Evolutionary conservation across 495 filamentous ascomycete genomes (phyloP).

Genomic region (Neurospora africana): DNA sequence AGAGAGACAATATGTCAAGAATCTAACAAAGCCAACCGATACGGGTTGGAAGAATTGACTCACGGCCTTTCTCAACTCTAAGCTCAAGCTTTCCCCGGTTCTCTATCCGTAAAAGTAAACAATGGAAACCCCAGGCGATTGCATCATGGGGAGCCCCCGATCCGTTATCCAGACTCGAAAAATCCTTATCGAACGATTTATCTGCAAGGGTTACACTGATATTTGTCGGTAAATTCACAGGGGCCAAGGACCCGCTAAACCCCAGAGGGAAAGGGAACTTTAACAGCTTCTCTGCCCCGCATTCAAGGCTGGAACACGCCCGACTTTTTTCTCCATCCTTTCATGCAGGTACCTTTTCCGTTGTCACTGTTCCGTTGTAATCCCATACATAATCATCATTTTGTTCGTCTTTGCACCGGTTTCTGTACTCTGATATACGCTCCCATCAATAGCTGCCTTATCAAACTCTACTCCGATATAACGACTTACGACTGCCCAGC

Average conservation of each 20-base stretch:
- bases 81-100: not conserved
- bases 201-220: conserved; percentile 10
- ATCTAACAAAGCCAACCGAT: not conserved
- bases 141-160: conserved; percentile 1
- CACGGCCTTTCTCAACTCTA: not conserved
- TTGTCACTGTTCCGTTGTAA: not conserved
- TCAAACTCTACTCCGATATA: not conserved
- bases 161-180: not conserved
- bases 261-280: not conserved
- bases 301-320: conserved; percentile 14
- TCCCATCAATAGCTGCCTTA: not conserved
- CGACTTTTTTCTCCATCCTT: not conserved
- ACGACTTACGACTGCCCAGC: not conserved
- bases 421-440: not conserved
- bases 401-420: not conserved
- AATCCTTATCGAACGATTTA: not conserved
- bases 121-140: not conserved
- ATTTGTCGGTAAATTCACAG: not conserved
- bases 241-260: not conserved
- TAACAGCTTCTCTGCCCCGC: conserved; percentile 6
- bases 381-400: not conserved
- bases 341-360: not conserved
- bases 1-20: not conserved
- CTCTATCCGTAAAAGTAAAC: not conserved
- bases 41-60: not conserved